Conservation (phyloP, 2,329 filamentous ascomycete species). For the Beauveria sp. region DNA sequence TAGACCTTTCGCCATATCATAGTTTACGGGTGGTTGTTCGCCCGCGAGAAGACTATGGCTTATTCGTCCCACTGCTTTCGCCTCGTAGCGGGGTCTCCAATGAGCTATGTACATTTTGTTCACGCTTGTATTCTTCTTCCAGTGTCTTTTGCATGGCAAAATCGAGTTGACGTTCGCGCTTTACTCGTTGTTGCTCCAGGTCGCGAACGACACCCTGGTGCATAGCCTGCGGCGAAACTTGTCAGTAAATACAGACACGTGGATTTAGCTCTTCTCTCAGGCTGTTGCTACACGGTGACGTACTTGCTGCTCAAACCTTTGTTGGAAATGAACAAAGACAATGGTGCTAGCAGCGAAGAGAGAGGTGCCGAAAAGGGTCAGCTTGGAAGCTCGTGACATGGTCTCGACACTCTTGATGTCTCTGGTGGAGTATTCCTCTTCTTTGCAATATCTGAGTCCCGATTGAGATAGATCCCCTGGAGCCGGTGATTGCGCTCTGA, state of each 20-base stretch:
- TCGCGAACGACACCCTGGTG: conserved; percentile 90
- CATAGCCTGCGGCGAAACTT: conserved; percentile 62
- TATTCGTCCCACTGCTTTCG: not conserved
- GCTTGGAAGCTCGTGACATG: conserved; percentile 88
- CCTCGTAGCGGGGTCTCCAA: conserved; percentile 18
- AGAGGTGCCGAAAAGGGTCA: conserved; percentile 73
- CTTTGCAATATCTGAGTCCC: not conserved
- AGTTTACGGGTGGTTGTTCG: conserved; percentile 11
- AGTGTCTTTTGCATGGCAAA: conserved; percentile 85
- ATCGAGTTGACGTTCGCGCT: conserved; percentile 83
- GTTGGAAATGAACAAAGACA: conserved; percentile 80
- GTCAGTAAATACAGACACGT: not conserved
- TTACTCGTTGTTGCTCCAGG: conserved; percentile 86
- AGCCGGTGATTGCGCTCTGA: not conserved
- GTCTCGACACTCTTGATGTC: not conserved
- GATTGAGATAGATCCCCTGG: not conserved
- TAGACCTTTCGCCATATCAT: not conserved
- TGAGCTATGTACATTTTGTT: conserved; percentile 63
- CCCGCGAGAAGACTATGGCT: conserved; percentile 1
- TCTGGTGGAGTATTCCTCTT: not conserved
- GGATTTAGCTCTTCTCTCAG: too few relatives aligned
- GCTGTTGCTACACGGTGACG: conserved; percentile 18
- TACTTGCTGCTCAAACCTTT: conserved; percentile 77
- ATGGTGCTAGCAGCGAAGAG: conserved; percentile 70
- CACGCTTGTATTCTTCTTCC: conserved; percentile 82